Evolutionary conservation across 2,329 filamentous ascomycete genomes (phyloP).

Genomic region (Podosphaera xanthii): DNA sequence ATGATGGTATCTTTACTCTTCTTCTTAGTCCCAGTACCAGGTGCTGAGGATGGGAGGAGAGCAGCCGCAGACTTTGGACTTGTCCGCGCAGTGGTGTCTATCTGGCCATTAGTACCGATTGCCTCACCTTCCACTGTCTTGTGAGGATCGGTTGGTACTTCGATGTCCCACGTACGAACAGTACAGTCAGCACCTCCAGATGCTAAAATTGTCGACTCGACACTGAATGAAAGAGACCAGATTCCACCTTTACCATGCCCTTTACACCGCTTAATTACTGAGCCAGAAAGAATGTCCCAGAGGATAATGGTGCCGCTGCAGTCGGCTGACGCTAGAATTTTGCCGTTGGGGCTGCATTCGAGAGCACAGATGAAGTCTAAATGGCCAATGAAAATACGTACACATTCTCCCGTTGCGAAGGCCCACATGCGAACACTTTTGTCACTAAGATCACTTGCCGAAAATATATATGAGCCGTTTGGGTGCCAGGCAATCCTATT

Average conservation of each 20-base stretch:
- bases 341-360: constrained; percentile 70
- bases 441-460: constrained; percentile 62
- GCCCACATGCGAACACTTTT: constrained; percentile 97
- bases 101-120: constrained; percentile 20
- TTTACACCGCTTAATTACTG: constrained; percentile 72
- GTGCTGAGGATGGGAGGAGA: constrained; percentile 10
- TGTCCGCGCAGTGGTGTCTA: constrained; percentile 23
- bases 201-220: constrained; percentile 73
- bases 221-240: constrained; percentile 80
- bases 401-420: constrained; percentile 63
- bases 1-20: constrained; percentile 78
- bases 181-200: constrained; percentile 84
- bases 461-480: constrained; percentile 84
- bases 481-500: constrained; percentile 85
- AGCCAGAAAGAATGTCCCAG: constrained; percentile 79
- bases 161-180: constrained; percentile 49
- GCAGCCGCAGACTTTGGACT: constrained; percentile 17
- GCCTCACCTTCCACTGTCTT: constrained; percentile 25
- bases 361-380: constrained; percentile 68
- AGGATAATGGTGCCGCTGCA: constrained; percentile 74
- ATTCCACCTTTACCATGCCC: constrained; percentile 88
- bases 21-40: constrained; percentile 31
- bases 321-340: constrained; percentile 77
- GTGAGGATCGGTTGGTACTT: constrained; percentile 42
- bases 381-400: constrained; percentile 82